phyloP scores from a whole-genome alignment of 2,329 filamentous ascomycete species.

The Aspergillus hiratsukae region DNA sequence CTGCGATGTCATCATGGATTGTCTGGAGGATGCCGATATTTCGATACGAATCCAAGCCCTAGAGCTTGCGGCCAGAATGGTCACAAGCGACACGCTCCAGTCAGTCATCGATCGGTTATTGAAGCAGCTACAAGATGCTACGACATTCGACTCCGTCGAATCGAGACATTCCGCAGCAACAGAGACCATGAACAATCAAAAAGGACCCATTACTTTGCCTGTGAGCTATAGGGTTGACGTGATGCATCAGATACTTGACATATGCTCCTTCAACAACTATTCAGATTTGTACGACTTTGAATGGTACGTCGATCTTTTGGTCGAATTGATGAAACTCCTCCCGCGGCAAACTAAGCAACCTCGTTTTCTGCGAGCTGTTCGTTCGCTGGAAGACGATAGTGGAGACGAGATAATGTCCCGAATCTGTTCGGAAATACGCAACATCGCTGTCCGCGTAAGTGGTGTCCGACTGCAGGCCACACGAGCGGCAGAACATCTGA shows the following conservation, averaged over 20 bases:
- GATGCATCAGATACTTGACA: constrained; percentile 74
- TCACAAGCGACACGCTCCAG: constrained; percentile 78
- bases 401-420: constrained; percentile 27
- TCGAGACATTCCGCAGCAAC: not conserved
- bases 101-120: constrained; percentile 82
- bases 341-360: constrained; percentile 26
- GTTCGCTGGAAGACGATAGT: constrained; percentile 8
- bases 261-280: constrained; percentile 89
- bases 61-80: constrained; percentile 90
- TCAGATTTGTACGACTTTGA: constrained; percentile 84
- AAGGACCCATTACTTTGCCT: constrained; percentile 48
- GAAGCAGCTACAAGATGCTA: constrained; percentile 63
- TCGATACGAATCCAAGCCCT: constrained; percentile 91
- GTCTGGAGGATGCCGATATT: constrained; percentile 92
- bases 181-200: constrained; percentile 1
- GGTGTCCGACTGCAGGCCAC: constrained; percentile 77
- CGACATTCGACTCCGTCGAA: constrained; percentile 13
- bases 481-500: constrained; percentile 70
- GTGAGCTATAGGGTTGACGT: constrained; percentile 83
- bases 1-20: constrained; percentile 93
- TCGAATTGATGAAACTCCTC: constrained; percentile 70
- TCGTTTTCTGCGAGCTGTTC: constrained; percentile 14
- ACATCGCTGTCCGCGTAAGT: constrained; percentile 85
- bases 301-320: constrained; percentile 91
- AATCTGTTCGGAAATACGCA: constrained; percentile 82